Evolutionary conservation across 2,329 filamentous ascomycete species (phyloP).

Genomic region (Colletotrichum acutatum): DNA sequence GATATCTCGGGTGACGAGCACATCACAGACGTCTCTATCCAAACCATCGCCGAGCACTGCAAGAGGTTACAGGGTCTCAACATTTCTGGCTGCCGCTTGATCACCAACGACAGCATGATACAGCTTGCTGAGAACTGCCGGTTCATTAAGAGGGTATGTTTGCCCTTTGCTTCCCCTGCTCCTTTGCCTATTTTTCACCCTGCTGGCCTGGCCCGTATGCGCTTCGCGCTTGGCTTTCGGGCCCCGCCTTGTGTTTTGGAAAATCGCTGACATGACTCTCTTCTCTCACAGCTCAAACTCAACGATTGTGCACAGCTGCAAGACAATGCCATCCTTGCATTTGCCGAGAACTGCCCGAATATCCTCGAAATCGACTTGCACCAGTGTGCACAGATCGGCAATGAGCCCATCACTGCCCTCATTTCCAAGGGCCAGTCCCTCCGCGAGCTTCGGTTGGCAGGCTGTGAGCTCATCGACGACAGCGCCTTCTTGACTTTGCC

Average conservation of each 20-base stretch:
- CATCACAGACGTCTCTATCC: constrained; percentile 85
- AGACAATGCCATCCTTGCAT: constrained; percentile 83
- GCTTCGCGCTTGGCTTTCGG: neutral
- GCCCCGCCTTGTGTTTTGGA: neutral
- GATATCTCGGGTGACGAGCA: constrained; percentile 89
- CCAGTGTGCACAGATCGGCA: constrained; percentile 83
- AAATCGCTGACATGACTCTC: constrained; percentile 43
- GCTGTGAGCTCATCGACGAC: constrained; percentile 87
- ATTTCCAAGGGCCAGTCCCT: constrained; percentile 82
- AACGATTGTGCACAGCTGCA: constrained; percentile 91
- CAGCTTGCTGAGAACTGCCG: constrained; percentile 83
- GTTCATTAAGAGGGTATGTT: constrained; percentile 84
- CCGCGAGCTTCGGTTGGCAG: constrained; percentile 89
- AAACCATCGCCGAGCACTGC: constrained; percentile 83
- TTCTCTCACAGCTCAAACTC: constrained; percentile 78
- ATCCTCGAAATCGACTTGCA: constrained; percentile 97
- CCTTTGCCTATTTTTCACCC: constrained; percentile 8
- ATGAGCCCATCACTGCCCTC: constrained; percentile 84
- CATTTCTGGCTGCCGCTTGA: constrained; percentile 84
- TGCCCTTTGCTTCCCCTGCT: neutral
- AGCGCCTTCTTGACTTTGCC: constrained; percentile 87
- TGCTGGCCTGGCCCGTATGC: neutral
- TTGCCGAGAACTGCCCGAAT: constrained; percentile 88
- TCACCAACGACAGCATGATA: constrained; percentile 88
- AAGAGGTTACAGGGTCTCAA: constrained; percentile 90